These are phyloP conservation scores for Raphanus hybrid DNA, from an alignment of 441 rosid genomes.

Conservation along the genomic window DNA sequence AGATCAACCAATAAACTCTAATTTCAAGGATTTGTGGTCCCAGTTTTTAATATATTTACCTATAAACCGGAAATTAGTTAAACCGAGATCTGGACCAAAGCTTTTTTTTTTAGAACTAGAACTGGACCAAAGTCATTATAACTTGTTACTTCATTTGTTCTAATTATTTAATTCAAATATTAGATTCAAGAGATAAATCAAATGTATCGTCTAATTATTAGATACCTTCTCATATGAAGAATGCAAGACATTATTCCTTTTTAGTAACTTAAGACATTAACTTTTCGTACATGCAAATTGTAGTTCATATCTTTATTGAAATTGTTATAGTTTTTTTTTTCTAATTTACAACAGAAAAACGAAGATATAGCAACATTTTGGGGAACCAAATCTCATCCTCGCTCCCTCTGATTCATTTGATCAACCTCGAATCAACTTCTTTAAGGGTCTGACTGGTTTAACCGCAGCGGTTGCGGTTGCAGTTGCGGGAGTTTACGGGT, in stretches of 20 bases:
- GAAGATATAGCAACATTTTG: too few species aligned
- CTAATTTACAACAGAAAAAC: not conserved
- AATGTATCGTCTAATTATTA: constrained; percentile 1
- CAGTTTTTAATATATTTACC: not conserved
- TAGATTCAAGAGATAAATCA: not conserved
- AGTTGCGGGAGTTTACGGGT: too few species aligned
- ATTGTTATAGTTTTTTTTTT: not conserved
- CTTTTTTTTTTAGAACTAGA: not conserved
- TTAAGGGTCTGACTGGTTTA: too few species aligned
- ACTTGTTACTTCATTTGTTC: not conserved
- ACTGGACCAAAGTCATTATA: not conserved
- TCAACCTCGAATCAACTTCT: too few species aligned
- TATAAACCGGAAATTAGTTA: not conserved
- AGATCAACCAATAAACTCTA: not conserved
- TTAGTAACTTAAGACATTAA: too few species aligned
- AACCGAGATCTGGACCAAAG: constrained; percentile 3
- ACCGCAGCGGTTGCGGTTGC: too few species aligned
- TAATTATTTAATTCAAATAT: not conserved
- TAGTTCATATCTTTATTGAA: not conserved
- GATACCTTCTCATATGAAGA: not conserved
- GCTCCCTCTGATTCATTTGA: too few species aligned
- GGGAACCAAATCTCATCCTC: too few species aligned
- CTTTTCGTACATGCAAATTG: not conserved
- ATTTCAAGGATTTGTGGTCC: not conserved
- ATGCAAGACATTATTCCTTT: not conserved